Base-by-base conservation (phyloP, 2,329 filamentous ascomycete genomes). In the Colletotrichum liriopes region DNA sequence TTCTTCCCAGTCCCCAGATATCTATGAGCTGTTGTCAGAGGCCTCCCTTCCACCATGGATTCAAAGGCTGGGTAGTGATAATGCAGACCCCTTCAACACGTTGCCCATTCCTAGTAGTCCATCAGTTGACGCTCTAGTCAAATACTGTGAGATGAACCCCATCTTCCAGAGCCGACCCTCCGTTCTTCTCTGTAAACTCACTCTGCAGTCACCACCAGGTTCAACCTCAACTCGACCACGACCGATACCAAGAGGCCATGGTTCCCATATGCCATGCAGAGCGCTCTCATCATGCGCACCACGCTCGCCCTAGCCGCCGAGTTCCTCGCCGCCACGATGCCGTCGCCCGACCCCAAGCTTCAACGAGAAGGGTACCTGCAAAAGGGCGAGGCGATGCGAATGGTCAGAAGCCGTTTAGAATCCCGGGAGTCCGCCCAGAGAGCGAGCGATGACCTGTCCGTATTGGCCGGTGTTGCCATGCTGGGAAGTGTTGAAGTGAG, bases 191-290 rank as follows among this genome's bases (percentile, higher is more conserved):
- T 16, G 20, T 32, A 45, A 32, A 37, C 64, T 72, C 35, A 73
- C 64, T 23, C 37, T 51, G 16, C 41, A 75, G 74, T 75, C 60
- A 58, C 68, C 32, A 75, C 70, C 12, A 74, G 74, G 37, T 75
- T 73, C 51, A 74, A 66, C 29, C 62, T 74, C 39, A 68, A 68
- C n/a, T 69, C 72, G 5, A 74, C 73, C 5, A 69, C 67, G 3
- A 54, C 43, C 12, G 73, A 75, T 20, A 66, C 37, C 29, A 68
- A 74, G 43, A 55, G 73, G 32, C 74, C 74, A 37, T 74, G 74
- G 72, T 74, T 75, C 23, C 74, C 72, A 5, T 74, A 74, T 18
- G 74, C 74, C 51, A 75, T 74, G 74, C 72, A 73, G 63, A 75
- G 69, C 60, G 45, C 65, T 8, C 54, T 75, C 39, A 63, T 75